Percentiles rank a stretch among this genome's conserved stretches.
These are phyloP conservation scores for Leccinum solheimii DNA, from an alignment of 1,284 basidiomycete genomes.

Conservation along the genomic window DNA sequence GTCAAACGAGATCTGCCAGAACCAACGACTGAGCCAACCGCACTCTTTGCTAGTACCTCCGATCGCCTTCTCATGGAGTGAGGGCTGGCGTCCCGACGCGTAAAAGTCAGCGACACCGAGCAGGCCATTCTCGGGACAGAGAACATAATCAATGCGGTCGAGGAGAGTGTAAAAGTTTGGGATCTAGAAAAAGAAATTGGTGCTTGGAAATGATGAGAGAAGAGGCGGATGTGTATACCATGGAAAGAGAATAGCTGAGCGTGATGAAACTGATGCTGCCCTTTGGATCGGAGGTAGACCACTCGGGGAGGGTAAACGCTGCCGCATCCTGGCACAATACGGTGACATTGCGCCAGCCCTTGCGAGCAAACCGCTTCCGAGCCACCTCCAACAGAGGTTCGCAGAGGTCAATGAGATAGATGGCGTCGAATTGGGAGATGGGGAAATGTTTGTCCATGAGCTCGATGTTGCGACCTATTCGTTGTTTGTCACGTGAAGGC, in stretches of 20 bases:
- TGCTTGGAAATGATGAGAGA: not conserved
- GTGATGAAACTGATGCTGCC: constrained; percentile 54
- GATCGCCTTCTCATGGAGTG: constrained; percentile 63
- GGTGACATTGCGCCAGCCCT: constrained; percentile 74
- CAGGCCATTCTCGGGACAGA: constrained; percentile 65
- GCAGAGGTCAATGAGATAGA: constrained; percentile 79
- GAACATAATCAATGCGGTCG: constrained; percentile 70
- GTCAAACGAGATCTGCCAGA: constrained; percentile 84
- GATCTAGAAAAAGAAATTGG: constrained; percentile 44
- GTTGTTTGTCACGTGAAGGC: not conserved
- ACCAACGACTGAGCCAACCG: constrained; percentile 75
- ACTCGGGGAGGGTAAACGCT: constrained; percentile 66
- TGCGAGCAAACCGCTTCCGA: constrained; percentile 62
- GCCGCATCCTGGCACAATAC: constrained; percentile 78
- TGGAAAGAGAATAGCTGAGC: constrained; percentile 72
- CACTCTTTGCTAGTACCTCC: constrained; percentile 71
- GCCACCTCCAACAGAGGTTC: constrained; percentile 75
- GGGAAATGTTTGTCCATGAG: constrained; percentile 76
- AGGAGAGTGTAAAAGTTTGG: constrained; percentile 70
- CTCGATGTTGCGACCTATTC: constrained; percentile 75
- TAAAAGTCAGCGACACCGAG: constrained; percentile 82
- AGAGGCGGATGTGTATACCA: constrained; percentile 44
- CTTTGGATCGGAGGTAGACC: constrained; percentile 50
- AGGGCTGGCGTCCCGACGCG: constrained; percentile 62
- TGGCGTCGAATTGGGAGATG: constrained; percentile 62